Evolutionary conservation across 805 yeast species (phyloP).

Genomic region (Wickerhamomyces rabaulensis): DNA sequence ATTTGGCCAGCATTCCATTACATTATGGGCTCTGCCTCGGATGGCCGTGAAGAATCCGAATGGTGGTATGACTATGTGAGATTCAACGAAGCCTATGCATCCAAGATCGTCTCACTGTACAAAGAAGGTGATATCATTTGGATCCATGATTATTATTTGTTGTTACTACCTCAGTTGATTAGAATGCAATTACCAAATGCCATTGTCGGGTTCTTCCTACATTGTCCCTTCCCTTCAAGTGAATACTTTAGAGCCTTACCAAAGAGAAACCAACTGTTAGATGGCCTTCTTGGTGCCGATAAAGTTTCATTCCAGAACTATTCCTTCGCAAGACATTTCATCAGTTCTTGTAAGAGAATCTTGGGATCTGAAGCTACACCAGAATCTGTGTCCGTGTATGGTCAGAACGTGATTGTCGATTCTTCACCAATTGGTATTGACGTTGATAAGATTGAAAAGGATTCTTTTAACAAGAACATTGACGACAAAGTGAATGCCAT

Average conservation of each 20-base stretch:
- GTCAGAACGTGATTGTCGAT: conserved; percentile 67
- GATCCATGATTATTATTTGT: conserved; percentile 91
- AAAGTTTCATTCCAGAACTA: conserved; percentile 81
- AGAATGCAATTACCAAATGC: conserved; percentile 75
- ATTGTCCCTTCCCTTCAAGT: conserved; percentile 93
- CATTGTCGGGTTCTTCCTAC: conserved; percentile 85
- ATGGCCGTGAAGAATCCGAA: conserved; percentile 61
- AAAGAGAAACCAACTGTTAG: conserved; percentile 73
- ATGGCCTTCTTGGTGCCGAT: conserved; percentile 89
- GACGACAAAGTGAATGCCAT: conserved; percentile 64
- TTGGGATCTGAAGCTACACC: conserved; percentile 60
- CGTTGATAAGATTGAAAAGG: conserved; percentile 58
- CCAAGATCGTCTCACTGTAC: conserved; percentile 66
- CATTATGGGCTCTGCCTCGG: conserved; percentile 70
- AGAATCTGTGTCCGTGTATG: conserved; percentile 61
- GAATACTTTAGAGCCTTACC: conserved; percentile 91
- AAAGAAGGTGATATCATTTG: conserved; percentile 88
- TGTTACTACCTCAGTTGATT: conserved; percentile 81
- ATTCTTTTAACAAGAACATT: conserved; percentile 40
- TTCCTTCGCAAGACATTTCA: conserved; percentile 85
- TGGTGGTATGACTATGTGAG: conserved; percentile 90
- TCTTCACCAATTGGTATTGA: conserved; percentile 90
- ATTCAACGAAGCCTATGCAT: conserved; percentile 87
- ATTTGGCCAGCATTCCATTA: conserved; percentile 96
- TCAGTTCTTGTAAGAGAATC: conserved; percentile 83